Base-by-base conservation (phyloP, 345 rosid genomes). In the Luvunga scandens region DNA sequence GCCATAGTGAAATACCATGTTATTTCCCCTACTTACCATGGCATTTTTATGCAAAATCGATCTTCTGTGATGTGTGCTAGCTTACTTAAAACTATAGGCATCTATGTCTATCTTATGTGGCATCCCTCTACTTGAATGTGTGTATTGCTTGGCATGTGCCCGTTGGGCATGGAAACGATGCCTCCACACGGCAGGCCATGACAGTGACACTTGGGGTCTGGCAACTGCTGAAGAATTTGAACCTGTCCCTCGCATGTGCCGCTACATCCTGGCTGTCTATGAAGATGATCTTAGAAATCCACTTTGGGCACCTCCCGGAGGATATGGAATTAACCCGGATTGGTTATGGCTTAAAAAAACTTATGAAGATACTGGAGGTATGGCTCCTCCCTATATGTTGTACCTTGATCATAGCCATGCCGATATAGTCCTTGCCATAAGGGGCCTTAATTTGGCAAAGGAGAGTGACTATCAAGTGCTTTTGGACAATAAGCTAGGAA, bases 121-220 rank as follows among this genome's bases (percentile, higher is more conserved):
- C 66, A 63, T 90, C 69, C 99, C 98, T 56, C 86, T 96, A 69
- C 92, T 96, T 4, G 98, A 96, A 85, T 91, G 98, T 42, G 97
- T 96, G 5, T 94, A 92, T 84, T 96, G 99, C 75, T 88, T 94
- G 62, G 98, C 97, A n/a, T 94, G 99, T 76, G 91, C 95, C 8
- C 97, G 97, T 18, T 96, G 99, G 99, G 97, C 91, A 33, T 96
- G 98, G 90, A 94, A 94, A 84, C 87, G 98, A 22, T 94, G 98
- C 72, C 98, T 94, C 79, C 92, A 92, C 80, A 82, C 95, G 7
- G 97, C 98, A 1, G 97, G 95, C 39, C 98, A 89, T 74, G 98
- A 96, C 81, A 96, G 98, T 75, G 86, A 91, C 85, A 93, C 90
- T 36, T 96, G 98, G 98, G 97, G 97, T 12, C 80, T 90, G 68